Conservation (phyloP, 768 basidiomycete species). For the Hypsizygus marmoreus region DNA sequence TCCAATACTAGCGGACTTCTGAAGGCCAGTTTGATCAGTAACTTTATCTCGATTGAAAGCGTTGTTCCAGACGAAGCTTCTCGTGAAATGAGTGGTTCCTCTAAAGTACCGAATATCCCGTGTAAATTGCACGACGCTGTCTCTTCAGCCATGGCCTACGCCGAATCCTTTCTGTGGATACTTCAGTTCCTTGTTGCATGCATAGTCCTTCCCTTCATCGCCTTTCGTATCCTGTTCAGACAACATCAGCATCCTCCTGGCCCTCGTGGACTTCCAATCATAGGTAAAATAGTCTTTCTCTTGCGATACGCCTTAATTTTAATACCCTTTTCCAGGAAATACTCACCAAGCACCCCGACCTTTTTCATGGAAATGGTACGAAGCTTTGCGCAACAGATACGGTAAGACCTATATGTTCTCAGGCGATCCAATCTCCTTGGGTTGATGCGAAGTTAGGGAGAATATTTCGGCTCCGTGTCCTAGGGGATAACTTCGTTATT, state of each 20-base stretch:
- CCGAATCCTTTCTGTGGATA: neutral
- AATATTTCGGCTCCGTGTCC: slow-evolving; percentile 9
- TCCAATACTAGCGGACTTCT: no score
- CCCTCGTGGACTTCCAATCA: slow-evolving; percentile 4
- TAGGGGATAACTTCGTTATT: slow-evolving; percentile 8
- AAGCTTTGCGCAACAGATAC: slow-evolving; percentile 2
- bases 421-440: neutral
- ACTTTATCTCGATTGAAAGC: no score
- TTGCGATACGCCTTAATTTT: neutral
- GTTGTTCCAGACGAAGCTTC: no score
- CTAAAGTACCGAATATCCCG: no score
- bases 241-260: slow-evolving; percentile 2
- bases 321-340: neutral
- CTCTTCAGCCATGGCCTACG: no score
- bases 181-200: neutral
- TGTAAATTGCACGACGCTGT: no score
- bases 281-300: neutral
- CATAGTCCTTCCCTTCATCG: neutral
- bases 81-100: no score
- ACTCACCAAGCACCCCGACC: slow-evolving; percentile 9
- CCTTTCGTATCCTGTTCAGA: neutral
- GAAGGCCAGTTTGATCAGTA: no score
- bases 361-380: slow-evolving; percentile 13
- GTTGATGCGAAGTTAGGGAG: neutral
- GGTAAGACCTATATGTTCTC: no score